phyloP scores from a whole-genome alignment of 2,329 filamentous ascomycete species.

The Dichotomopilus funicola region DNA sequence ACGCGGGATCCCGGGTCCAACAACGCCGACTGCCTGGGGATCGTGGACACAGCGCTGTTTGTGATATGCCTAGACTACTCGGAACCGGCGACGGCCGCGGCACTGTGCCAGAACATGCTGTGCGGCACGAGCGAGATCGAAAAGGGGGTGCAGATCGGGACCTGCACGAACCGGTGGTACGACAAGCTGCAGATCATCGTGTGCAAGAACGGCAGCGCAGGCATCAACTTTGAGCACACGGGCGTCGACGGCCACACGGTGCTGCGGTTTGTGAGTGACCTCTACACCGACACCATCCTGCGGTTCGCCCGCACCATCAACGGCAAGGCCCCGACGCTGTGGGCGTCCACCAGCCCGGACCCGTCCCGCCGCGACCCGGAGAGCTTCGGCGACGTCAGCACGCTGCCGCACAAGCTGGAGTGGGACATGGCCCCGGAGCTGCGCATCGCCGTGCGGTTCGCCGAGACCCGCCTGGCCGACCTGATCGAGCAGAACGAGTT shows the following conservation, averaged over 20 bases:
- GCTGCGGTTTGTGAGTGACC: constrained; percentile 86
- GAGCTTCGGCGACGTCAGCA: constrained; percentile 88
- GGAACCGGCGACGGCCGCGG: constrained; percentile 71
- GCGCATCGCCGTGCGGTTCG: constrained; percentile 84
- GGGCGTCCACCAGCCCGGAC: constrained; percentile 85
- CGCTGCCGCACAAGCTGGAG: constrained; percentile 90
- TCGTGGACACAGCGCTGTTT: constrained; percentile 91
- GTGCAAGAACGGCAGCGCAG: constrained; percentile 95
- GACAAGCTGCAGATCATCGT: constrained; percentile 99
- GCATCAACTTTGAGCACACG: constrained; percentile 99
- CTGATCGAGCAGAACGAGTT: constrained; percentile 97
- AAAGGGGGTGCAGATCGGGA: constrained; percentile 90
- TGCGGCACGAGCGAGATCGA: constrained; percentile 90
- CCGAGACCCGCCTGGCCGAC: constrained; percentile 88
- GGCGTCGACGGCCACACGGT: constrained; percentile 97
- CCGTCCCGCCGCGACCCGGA: constrained; percentile 85
- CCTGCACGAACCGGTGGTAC: constrained; percentile 98
- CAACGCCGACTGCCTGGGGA: constrained; percentile 91
- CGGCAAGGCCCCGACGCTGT: constrained; percentile 82
- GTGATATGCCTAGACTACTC: constrained; percentile 89
- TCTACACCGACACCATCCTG: constrained; percentile 96
- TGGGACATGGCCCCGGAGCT: constrained; percentile 97
- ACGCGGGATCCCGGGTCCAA: constrained; percentile 82
- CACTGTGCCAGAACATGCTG: constrained; percentile 97
- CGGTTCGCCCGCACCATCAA: constrained; percentile 95